These are phyloP conservation scores for Thoreauomyces humboldtii DNA, from an alignment of 192 early-diverging fungal species.

Conservation along the genomic window DNA sequence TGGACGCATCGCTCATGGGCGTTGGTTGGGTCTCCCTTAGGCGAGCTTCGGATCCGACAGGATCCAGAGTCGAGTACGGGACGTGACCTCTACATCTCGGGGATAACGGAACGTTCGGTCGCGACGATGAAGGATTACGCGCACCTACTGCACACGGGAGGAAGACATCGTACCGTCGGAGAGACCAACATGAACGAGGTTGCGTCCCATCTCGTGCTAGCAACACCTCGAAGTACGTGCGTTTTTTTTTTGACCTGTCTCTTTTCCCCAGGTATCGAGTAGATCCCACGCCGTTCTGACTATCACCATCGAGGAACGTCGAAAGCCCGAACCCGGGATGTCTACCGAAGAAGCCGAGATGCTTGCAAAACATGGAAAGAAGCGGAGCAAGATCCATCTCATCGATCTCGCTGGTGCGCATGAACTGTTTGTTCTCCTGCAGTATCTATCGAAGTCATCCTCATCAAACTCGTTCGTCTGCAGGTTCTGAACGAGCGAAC, in stretches of 20 bases:
- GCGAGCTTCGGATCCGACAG: constrained; percentile 39
- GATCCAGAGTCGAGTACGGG: constrained; percentile 39
- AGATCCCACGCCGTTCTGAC: constrained; percentile 81
- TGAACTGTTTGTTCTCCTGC: too few relatives aligned
- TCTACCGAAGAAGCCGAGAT: constrained; percentile 33
- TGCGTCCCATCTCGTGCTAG: too few relatives aligned
- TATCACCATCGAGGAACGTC: constrained; percentile 67
- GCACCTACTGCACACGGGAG: constrained; percentile 34
- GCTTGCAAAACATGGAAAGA: constrained; percentile 31
- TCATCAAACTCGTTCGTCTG: too few relatives aligned
- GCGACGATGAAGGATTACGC: constrained; percentile 27
- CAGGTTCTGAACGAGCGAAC: constrained; percentile 88
- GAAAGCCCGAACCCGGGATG: constrained; percentile 25
- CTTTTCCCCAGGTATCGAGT: constrained; percentile 19
- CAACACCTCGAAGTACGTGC: too few relatives aligned
- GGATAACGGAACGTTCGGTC: constrained; percentile 37
- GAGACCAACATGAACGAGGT: constrained; percentile 54
- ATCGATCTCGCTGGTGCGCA: constrained; percentile 85
- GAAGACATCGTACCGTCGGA: constrained; percentile 31
- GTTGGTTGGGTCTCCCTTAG: too few relatives aligned
- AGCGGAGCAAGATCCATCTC: constrained; percentile 59
- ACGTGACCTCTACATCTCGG: constrained; percentile 44
- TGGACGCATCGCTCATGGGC: too few relatives aligned
- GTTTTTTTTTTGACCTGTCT: too few relatives aligned
- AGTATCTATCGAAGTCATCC: constrained; percentile 17